Evolutionary conservation across 495 filamentous ascomycete species (phyloP), one percentile per base, ranked within the genome.

Genomic region (Achaetomiella virescens): DNA sequence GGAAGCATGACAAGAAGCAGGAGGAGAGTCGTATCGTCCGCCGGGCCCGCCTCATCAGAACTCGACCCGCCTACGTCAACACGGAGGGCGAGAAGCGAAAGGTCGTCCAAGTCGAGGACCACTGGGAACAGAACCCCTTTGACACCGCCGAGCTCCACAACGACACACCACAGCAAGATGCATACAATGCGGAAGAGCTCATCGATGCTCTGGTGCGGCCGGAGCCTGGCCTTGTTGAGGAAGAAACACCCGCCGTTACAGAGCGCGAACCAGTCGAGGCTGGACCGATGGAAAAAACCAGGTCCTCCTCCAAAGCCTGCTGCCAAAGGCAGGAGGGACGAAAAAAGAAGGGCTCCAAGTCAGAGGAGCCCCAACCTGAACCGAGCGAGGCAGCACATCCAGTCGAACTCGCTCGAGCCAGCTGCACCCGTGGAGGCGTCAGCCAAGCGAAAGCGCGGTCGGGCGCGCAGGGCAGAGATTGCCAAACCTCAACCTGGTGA

Each of bases 401-500:
- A 33, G 54, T 7, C 0, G 24, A 48, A 15, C 15, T 37, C 9
- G 44, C 36, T 37, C 10, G 31, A 57, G 18, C 51, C 46, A 5
- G 21, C n/a, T 8, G 0, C 20, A 4, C 18, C 18, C 7, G 36
- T n/a, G 21, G 51, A 59, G 17, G 49, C 48, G 11, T 41, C 61
- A 12, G 5, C 55, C 11, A 66, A 61, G 27, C 55, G 44, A 24
- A 48, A 52, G 25, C 54, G 61, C 36, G 63, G 63, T 1, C 61
- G 63, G 3, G 52, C 58, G 6, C 48, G 61, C 22, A 64, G 59
- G 35, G 55, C 55, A 1, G 52, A 49, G 0, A 17, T 43, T 1
- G 20, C 27, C 36, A 24, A 44, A 33, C 35, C 57, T 9, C 43
- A 38, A 22, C 29, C 43, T 31, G n/a, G n/a, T n/a, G 48, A 48